These are phyloP conservation scores for Brasenia schreberi DNA, from an alignment of 164 flowering plant genomes.

Conservation along the genomic window DNA sequence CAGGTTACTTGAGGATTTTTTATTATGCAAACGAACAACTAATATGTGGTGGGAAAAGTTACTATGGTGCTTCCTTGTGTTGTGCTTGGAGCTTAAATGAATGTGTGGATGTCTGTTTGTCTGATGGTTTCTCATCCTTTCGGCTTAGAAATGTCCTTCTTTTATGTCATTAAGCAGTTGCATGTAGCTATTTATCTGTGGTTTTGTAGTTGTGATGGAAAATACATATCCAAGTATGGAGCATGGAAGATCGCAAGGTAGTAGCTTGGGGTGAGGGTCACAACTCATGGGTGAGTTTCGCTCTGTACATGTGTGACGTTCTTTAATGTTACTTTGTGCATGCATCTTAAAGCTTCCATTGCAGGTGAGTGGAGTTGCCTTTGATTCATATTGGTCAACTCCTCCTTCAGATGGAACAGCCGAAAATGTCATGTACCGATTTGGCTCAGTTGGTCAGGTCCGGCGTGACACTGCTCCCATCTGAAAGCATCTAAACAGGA, in stretches of 20 bases:
- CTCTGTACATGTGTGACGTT: background rate
- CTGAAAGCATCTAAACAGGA: background rate
- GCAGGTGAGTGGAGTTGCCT: slow-evolving; percentile 99
- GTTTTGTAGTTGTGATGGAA: slow-evolving; percentile 60
- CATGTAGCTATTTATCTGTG: no score
- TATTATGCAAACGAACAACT: slow-evolving; percentile 85
- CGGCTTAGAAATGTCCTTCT: no score
- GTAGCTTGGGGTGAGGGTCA: slow-evolving; percentile 99
- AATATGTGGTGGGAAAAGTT: slow-evolving; percentile 87
- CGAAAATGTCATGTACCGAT: slow-evolving; percentile 79
- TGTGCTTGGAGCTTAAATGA: slow-evolving; percentile 87
- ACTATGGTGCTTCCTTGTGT: slow-evolving; percentile 90
- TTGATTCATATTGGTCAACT: slow-evolving; percentile 89
- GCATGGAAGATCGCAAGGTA: slow-evolving; percentile 92
- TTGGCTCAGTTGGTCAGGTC: slow-evolving; percentile 99
- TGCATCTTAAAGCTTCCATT: background rate
- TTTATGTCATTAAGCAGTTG: no score
- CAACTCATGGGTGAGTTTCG: slow-evolving; percentile 76
- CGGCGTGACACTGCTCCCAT: background rate
- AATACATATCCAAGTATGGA: slow-evolving; percentile 95
- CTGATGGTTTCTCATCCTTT: no score
- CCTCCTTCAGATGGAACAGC: slow-evolving; percentile 68
- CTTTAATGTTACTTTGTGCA: background rate
- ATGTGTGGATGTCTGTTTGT: no score
- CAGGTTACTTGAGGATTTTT: slow-evolving; percentile 89